Evolutionary conservation across 768 basidiomycete genomes (phyloP).

Genomic region (Cystobasidium ongulense): DNA sequence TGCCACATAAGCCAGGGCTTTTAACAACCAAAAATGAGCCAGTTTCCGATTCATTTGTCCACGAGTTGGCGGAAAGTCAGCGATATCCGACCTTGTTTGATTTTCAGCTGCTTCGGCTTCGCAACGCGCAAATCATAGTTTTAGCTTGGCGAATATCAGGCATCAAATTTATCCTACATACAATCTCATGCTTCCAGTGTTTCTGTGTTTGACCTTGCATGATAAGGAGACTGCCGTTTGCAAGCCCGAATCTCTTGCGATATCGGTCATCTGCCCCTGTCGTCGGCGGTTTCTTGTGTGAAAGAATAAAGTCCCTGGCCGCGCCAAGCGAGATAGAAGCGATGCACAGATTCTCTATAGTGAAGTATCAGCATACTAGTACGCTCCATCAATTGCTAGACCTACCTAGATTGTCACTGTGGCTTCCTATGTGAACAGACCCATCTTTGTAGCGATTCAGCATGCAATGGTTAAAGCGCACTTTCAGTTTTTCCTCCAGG

Average conservation of each 20-base stretch:
- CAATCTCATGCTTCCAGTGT: slow-evolving; percentile 48
- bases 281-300: slow-evolving; percentile 39
- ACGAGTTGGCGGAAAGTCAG: slow-evolving; percentile 48
- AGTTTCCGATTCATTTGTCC: slow-evolving; percentile 7
- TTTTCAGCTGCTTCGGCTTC: slow-evolving; percentile 46
- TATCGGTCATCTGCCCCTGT: slow-evolving; percentile 11
- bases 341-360: slow-evolving; percentile 47
- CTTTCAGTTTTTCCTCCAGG: slow-evolving; percentile 44
- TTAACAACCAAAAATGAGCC: not conserved
- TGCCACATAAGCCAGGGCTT: too few species aligned
- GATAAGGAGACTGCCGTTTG: slow-evolving; percentile 47
- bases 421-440: slow-evolving; percentile 44
- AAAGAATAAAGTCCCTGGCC: slow-evolving; percentile 47
- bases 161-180: slow-evolving; percentile 9
- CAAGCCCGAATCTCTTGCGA: slow-evolving; percentile 43
- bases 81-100: slow-evolving; percentile 46
- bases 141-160: too few species aligned
- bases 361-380: slow-evolving; percentile 39
- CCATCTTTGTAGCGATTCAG: slow-evolving; percentile 49
- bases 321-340: slow-evolving; percentile 49
- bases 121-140: too few species aligned
- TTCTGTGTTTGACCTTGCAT: slow-evolving; percentile 50
- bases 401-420: slow-evolving; percentile 15
- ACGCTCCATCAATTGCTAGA: not conserved
- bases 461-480: slow-evolving; percentile 49